Conservation (phyloP, 768 basidiomycete genomes). For the Collybia sordida region DNA sequence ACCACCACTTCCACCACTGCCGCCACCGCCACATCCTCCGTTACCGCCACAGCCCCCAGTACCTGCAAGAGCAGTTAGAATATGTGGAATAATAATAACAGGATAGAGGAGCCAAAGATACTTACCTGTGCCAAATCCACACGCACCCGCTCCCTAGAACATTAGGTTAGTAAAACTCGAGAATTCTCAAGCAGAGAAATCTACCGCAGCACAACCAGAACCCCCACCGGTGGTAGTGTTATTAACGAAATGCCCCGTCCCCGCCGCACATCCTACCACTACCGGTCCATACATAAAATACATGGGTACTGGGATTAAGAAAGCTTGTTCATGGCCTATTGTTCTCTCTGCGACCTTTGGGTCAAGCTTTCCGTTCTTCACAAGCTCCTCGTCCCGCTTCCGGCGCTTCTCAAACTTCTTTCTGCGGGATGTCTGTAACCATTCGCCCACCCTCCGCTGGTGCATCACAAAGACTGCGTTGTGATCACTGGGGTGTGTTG, state of each 20-base stretch:
- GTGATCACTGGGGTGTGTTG: conserved; percentile 48
- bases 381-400: conserved; percentile 16
- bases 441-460: not conserved
- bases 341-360: conserved; percentile 8
- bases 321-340: conserved; percentile 28
- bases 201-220: too few species aligned
- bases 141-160: too few species aligned
- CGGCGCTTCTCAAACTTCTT: not conserved
- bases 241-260: conserved; percentile 14
- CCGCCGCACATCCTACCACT: conserved; percentile 18
- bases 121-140: too few species aligned
- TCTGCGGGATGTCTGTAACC: not conserved
- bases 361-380: conserved; percentile 18
- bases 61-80: too few species aligned
- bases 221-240: not conserved
- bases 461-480: conserved; percentile 1
- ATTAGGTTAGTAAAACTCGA: too few species aligned
- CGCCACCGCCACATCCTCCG: too few species aligned
- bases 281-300: conserved; percentile 4
- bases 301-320: conserved; percentile 39
- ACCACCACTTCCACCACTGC: too few species aligned
- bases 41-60: too few species aligned
- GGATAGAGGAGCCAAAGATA: too few species aligned
- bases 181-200: too few species aligned
- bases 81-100: too few species aligned